Base-by-base conservation (phyloP, 257 asterid genomes). In the Osmanthus fragrans region DNA sequence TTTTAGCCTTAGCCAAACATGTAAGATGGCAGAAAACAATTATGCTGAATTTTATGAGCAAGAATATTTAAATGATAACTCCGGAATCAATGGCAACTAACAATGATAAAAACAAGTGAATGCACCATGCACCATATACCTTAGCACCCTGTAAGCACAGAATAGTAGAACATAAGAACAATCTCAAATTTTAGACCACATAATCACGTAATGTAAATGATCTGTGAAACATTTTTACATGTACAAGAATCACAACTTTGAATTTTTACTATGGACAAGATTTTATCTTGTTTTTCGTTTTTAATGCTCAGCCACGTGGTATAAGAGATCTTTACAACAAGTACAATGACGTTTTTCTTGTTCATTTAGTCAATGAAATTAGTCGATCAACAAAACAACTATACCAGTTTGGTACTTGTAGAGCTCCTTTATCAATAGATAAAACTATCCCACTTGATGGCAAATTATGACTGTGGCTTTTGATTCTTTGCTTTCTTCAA, bases 401-500 rank as follows among this genome's bases (percentile, higher is more conserved):
- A 23, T 3, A 75, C 40, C 67, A 66, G 33, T 58, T 68, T 51
- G 47, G 71, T 36, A 65, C 30, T 27, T 37, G 39, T 36, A 56
- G 25, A 51, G 23, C 47, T 40, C 47, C 15, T 40, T 40, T 45
- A 45, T 13, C 16, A 11, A 42, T 45, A 45, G 0, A 45, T 45
- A 25, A 45, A 39, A 9, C 13, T 45, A 45, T 13, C 54, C 54
- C 5, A 13, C 19, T 45, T 12, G 18, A 45, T 45, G 18, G n/a
- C 25, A 15, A 51, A 42, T 25, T 12, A 70, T 7, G 56, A 36
- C 4, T 86, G 65, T 8, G 65, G 83, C 83, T 92, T 89, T 76
- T 80, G 89, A 70, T 76, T 77, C 83, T 91, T 94, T 12, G 89
- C 88, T 80, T 95, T 92, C 90, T 86, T 93, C 27, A 86, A 80